A percentile compares a stretch with the other conserved stretches of the same genome.
These are phyloP conservation scores for Aspergillus phoenicis DNA, from an alignment of 2,329 filamentous ascomycete genomes.

Conservation along the genomic window DNA sequence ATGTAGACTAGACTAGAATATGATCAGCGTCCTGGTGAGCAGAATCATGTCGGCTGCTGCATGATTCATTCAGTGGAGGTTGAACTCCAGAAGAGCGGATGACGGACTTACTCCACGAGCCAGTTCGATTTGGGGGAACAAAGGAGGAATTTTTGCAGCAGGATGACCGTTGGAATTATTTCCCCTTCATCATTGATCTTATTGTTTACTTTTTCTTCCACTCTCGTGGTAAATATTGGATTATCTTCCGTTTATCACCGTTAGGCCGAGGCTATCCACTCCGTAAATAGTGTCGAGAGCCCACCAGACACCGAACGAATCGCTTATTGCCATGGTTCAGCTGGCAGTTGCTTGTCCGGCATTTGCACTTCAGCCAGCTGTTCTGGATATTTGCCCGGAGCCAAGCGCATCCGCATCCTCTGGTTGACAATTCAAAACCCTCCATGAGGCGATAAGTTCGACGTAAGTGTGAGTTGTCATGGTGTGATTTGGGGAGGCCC, in stretches of 20 bases:
- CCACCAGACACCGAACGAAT: background rate
- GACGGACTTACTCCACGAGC: background rate
- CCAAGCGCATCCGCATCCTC: background rate
- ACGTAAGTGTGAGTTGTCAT: slow-evolving; percentile 25
- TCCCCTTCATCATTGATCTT: background rate
- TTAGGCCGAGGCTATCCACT: background rate
- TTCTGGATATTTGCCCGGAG: background rate
- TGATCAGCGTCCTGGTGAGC: background rate
- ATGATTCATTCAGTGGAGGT: background rate
- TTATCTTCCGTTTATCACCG: background rate
- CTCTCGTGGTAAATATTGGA: background rate
- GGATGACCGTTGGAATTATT: background rate
- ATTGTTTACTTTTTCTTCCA: background rate
- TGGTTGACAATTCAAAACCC: background rate
- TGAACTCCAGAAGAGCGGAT: background rate
- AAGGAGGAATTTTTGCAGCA: background rate
- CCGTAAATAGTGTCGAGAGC: background rate
- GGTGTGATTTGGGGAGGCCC: slow-evolving; percentile 22
- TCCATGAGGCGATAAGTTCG: slow-evolving; percentile 3
- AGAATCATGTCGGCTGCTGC: background rate
- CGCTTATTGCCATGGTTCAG: background rate
- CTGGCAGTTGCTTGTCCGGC: background rate
- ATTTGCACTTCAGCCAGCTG: background rate
- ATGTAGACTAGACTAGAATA: background rate
- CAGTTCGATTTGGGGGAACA: background rate